A percentile compares a stretch with the other conserved stretches of the same genome.
These are phyloP conservation scores for Metarhizium humberi DNA, from an alignment of 2,329 filamentous ascomycete genomes.

Conservation along the genomic window DNA sequence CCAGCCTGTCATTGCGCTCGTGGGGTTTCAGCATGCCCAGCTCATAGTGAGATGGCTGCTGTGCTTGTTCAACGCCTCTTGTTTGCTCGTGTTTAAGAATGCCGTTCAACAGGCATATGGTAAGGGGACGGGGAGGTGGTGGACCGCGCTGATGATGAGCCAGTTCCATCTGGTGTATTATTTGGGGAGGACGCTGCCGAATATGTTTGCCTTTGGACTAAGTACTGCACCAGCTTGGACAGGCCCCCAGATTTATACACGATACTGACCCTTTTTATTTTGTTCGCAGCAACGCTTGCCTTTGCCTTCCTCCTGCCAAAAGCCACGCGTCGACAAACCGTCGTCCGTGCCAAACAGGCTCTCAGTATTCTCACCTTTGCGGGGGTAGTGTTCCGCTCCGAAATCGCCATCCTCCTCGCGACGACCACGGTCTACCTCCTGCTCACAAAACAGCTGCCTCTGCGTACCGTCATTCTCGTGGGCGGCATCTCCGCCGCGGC, in stretches of 20 bases:
- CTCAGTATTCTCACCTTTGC: constrained; percentile 71
- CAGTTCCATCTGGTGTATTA: constrained; percentile 96
- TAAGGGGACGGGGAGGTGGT: constrained; percentile 63
- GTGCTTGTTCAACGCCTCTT: constrained; percentile 63
- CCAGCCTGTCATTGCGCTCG: constrained; percentile 52
- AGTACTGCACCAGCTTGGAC: constrained; percentile 43
- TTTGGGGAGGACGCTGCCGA: constrained; percentile 81
- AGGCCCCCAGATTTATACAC: not conserved
- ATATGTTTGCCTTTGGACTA: constrained; percentile 89
- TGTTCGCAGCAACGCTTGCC: constrained; percentile 52
- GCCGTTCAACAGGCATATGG: constrained; percentile 63
- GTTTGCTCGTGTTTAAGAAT: constrained; percentile 56
- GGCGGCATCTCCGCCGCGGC: constrained; percentile 56
- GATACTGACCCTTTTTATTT: not conserved
- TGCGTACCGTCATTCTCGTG: constrained; percentile 52
- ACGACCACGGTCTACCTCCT: constrained; percentile 59
- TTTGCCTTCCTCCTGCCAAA: constrained; percentile 36
- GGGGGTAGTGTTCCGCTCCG: constrained; percentile 79
- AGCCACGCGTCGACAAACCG: constrained; percentile 15
- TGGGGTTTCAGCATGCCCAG: constrained; percentile 47
- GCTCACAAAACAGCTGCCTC: constrained; percentile 39
- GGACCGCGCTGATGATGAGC: constrained; percentile 62
- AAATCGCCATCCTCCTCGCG: constrained; percentile 72
- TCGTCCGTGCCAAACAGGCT: constrained; percentile 49
- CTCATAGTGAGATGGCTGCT: constrained; percentile 65